A percentile compares a stretch with the other conserved stretches of the same genome.
phyloP scores from a whole-genome alignment of 2,329 filamentous ascomycete genomes.

The Cladophialophora immunda region DNA sequence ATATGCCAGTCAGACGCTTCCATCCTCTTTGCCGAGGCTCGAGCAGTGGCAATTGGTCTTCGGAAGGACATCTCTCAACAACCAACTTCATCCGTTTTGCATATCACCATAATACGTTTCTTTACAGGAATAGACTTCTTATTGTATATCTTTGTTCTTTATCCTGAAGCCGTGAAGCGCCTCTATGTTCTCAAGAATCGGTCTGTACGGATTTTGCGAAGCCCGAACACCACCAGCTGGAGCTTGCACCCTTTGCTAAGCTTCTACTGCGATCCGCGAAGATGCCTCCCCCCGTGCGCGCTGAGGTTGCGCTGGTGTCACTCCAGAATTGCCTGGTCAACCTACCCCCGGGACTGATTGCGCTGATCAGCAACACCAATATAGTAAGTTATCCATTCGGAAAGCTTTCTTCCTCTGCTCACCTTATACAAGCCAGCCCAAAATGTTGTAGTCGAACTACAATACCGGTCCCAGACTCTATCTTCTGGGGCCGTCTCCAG shows the following conservation, averaged over 20 bases:
- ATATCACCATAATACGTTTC: conserved; percentile 3
- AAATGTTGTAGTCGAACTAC: conserved; percentile 94
- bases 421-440: conserved; percentile 68
- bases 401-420: conserved; percentile 23
- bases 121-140: background rate
- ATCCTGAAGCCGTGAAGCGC: background rate
- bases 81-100: background rate
- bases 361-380: conserved; percentile 86
- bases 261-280: background rate
- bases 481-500: conserved; percentile 56
- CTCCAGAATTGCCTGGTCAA: conserved; percentile 96
- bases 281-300: conserved; percentile 65
- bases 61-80: conserved; percentile 4
- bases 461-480: conserved; percentile 70
- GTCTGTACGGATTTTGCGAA: background rate
- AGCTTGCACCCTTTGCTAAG: background rate
- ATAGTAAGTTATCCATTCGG: conserved; percentile 67
- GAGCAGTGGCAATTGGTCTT: conserved; percentile 14
- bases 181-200: background rate
- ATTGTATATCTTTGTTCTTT: background rate
- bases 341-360: conserved; percentile 83
- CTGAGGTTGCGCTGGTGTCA: conserved; percentile 84
- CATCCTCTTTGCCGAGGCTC: conserved; percentile 7
- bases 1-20: background rate
- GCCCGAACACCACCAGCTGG: background rate